phyloP scores from a whole-genome alignment of 2,329 filamentous ascomycete species.

The Penicillium expansum region DNA sequence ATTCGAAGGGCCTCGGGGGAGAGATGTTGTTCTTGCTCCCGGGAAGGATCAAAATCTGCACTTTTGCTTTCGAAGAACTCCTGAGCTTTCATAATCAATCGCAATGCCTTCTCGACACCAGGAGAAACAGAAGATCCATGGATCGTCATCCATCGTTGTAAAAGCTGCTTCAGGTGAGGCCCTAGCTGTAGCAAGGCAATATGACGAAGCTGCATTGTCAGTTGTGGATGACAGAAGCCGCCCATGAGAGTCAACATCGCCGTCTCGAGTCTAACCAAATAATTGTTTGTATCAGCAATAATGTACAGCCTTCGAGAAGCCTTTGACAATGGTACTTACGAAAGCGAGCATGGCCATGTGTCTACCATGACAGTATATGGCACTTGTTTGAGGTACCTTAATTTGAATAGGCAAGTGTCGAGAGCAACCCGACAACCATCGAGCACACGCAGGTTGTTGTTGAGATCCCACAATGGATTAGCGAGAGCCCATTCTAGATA shows the following conservation, averaged over 20 bases:
- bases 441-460: conserved; percentile 1
- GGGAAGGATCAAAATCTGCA: background rate
- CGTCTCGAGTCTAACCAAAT: background rate
- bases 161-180: background rate
- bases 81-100: conserved; percentile 8
- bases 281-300: background rate
- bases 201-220: conserved; percentile 1
- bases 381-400: conserved; percentile 1
- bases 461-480: conserved; percentile 6
- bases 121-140: conserved; percentile 6
- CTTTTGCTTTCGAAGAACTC: conserved; percentile 7
- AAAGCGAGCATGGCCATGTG: conserved; percentile 9
- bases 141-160: conserved; percentile 5
- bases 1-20: background rate
- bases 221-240: conserved; percentile 10
- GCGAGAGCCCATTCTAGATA: conserved; percentile 10
- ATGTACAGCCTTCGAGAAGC: background rate
- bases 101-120: conserved; percentile 3
- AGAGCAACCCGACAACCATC: conserved; percentile 7
- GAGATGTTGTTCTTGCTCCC: background rate
- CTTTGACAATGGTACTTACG: background rate
- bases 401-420: conserved; percentile 7
- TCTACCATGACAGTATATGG: conserved; percentile 11
- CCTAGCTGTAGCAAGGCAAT: conserved; percentile 3
- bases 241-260: conserved; percentile 9